These are phyloP conservation scores for Hygrophila difformis DNA, from an alignment of 257 asterid species.

Conservation along the genomic window DNA sequence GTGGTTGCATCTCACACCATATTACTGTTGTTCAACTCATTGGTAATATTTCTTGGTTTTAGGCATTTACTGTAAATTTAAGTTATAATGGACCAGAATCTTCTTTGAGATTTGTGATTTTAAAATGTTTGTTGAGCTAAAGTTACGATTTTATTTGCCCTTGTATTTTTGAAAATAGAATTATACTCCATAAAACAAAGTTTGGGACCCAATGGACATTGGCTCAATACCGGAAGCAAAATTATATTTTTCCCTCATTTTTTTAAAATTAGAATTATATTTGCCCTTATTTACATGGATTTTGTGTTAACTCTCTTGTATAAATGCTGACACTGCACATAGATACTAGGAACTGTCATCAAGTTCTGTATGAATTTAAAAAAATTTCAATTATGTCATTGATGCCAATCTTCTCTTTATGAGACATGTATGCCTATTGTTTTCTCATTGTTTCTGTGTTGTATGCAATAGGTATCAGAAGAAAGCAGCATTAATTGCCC, in stretches of 20 bases:
- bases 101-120: not conserved
- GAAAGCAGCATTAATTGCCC: slow-evolving; percentile 40
- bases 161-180: not conserved
- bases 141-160: not conserved
- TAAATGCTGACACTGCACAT: not conserved
- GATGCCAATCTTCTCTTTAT: slow-evolving; percentile 6
- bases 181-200: too few species aligned
- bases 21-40: not conserved
- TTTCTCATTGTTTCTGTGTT: not conserved
- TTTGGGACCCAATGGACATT: too few species aligned
- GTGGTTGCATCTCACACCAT: too few species aligned
- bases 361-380: too few species aligned
- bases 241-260: too few species aligned
- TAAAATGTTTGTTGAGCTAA: not conserved
- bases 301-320: slow-evolving; percentile 1
- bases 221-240: too few species aligned
- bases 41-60: not conserved
- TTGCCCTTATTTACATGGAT: not conserved
- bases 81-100: not conserved
- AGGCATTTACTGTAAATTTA: not conserved
- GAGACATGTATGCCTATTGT: not conserved
- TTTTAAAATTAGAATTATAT: not conserved
- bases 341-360: too few species aligned
- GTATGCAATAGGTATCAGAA: slow-evolving; percentile 35
- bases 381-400: too few species aligned